Evolutionary conservation across 2,329 filamentous ascomycete genomes (phyloP), one percentile per base, ranked within the genome.

Genomic region (Alternaria metachromatica): DNA sequence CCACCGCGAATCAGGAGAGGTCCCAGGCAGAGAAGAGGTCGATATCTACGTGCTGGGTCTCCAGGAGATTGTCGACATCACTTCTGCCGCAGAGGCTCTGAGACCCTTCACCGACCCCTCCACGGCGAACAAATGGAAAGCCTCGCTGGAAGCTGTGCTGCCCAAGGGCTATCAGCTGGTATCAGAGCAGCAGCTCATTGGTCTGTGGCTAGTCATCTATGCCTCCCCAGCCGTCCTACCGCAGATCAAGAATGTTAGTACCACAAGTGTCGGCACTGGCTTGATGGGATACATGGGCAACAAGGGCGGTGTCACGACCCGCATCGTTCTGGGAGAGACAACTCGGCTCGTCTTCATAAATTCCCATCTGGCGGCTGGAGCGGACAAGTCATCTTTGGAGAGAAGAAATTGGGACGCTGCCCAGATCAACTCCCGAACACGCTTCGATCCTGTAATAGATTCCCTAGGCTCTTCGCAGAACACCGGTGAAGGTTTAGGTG

Each of bases 261-360:
- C 91, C 2, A 89, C 89, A 5, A 91, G 88, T 61, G 90, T 98
- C 8, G 95, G 94, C 0, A 99, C 96, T 0, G 96, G 96, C 0
- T 80, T 98, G 46, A 88, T 96, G 80, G 95, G 95, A 0, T 97
- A 97, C 75, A 90, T 97, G 83, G 96, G 96, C 10, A 99, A 99
- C 80, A 99, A 99, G 78, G 96, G 96, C 2, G 95, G 92, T 5
- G 91, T 97, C 1, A 88, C 90, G 4, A 91, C 92, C 5, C 88
- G 95, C 20, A 83, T 99, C 5, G 85, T 99, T 1, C 82, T 99
- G 1, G 96, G 95, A 2, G 96, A 97, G 78, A 94, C 94, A 0
- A 97, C 96, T 0, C 87, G 91, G 28, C 82, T 99, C 59, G 90
- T 96, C 23, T 97, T 99, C 78, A 85, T 97, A 69, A 97, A 99